phyloP scores from a whole-genome alignment of 257 asterid species.

The Nicotiana sylvestris region DNA sequence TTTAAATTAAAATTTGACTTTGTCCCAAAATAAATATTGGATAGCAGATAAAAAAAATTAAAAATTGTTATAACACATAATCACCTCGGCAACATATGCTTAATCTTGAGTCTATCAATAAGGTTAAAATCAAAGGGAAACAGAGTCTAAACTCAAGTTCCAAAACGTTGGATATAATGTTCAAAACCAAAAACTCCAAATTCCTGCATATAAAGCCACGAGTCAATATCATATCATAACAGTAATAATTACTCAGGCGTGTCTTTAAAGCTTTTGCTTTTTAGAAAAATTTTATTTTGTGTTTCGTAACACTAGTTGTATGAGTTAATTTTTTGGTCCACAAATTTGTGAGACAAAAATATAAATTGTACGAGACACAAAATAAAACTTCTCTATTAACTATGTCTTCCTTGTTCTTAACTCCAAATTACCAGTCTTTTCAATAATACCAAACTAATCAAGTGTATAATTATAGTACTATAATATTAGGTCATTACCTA shows the following conservation, averaged over 20 bases:
- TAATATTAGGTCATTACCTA: constrained; percentile 8
- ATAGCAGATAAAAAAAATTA: too few species aligned
- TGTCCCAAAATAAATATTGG: too few species aligned
- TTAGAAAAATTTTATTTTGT: too few species aligned
- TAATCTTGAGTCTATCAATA: background rate
- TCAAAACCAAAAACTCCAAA: background rate
- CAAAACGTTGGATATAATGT: background rate
- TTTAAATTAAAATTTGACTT: too few species aligned
- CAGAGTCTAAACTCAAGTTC: background rate
- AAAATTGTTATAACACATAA: too few species aligned
- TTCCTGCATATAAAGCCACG: background rate
- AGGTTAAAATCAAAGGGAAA: too few species aligned
- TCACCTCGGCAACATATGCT: background rate
- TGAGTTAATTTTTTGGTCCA: too few species aligned
- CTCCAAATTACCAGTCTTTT: constrained; percentile 1
- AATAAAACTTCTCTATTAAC: too few species aligned
- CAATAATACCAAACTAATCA: background rate
- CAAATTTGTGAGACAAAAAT: too few species aligned
- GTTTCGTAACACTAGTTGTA: too few species aligned
- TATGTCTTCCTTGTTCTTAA: background rate
- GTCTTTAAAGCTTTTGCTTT: too few species aligned
- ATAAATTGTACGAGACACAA: too few species aligned
- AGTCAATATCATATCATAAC: background rate
- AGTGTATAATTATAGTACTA: background rate
- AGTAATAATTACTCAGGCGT: background rate